Conservation (phyloP, 768 basidiomycete species). For the Auricularia cornea region DNA sequence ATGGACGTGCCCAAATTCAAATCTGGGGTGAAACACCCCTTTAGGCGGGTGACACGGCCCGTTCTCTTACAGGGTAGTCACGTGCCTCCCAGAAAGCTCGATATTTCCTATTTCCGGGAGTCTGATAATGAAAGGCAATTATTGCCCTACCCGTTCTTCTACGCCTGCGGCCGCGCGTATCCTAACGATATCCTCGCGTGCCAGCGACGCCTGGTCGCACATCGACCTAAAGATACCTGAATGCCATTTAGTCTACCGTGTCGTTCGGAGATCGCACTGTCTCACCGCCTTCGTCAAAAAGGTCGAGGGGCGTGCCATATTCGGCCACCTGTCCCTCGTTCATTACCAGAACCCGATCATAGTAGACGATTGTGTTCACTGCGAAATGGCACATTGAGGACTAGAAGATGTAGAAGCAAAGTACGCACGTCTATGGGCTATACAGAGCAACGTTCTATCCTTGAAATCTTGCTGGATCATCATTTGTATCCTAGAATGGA, state of each 20-base stretch:
- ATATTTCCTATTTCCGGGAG: too few relatives aligned
- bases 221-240: constrained; percentile 61
- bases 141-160: neutral
- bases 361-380: constrained; percentile 38
- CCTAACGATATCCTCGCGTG: constrained; percentile 46
- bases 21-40: too few relatives aligned
- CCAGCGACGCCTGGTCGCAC: constrained; percentile 58
- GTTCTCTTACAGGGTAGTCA: too few relatives aligned
- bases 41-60: too few relatives aligned
- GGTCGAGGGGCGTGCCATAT: constrained; percentile 62
- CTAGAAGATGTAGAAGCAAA: constrained; percentile 19
- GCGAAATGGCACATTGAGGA: constrained; percentile 8
- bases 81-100: too few relatives aligned
- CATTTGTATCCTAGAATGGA: constrained; percentile 41
- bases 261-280: neutral
- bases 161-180: constrained; percentile 24
- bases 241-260: neutral
- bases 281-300: constrained; percentile 46
- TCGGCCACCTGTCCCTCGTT: constrained; percentile 59
- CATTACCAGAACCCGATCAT: constrained; percentile 68
- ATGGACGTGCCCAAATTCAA: too few relatives aligned
- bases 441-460: constrained; percentile 44
- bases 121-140: too few relatives aligned
- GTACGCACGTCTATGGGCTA: constrained; percentile 48
- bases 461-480: constrained; percentile 58